phyloP scores from a whole-genome alignment of 495 filamentous ascomycete species.

The Penicillium ochrochloron region DNA sequence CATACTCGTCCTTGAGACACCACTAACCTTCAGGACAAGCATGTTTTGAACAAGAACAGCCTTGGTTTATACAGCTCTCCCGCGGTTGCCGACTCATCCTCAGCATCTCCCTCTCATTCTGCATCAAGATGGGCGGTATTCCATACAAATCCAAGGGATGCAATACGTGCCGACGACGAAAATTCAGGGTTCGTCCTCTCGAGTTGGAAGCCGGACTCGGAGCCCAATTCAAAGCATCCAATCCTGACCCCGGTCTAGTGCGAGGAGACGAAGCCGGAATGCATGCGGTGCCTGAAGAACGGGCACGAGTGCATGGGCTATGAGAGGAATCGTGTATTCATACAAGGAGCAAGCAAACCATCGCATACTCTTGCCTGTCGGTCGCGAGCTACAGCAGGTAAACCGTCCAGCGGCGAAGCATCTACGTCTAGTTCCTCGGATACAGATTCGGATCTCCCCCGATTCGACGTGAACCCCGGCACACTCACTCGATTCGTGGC shows the following conservation, averaged over 20 bases:
- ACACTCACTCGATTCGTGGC: background rate
- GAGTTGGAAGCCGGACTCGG: background rate
- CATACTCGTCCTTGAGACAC: background rate
- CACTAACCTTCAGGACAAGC: background rate
- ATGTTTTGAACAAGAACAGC: background rate
- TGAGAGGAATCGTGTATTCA: constrained; percentile 15
- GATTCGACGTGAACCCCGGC: background rate
- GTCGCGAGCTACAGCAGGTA: background rate
- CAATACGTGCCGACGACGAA: constrained; percentile 33
- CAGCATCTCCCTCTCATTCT: background rate
- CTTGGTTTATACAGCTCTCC: background rate
- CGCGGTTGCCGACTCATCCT: background rate
- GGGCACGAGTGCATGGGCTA: constrained; percentile 26
- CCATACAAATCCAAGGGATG: constrained; percentile 33
- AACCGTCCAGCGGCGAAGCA: background rate
- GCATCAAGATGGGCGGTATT: constrained; percentile 28
- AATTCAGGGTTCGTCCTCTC: constrained; percentile 26
- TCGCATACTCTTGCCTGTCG: constrained; percentile 14
- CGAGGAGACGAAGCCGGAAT: constrained; percentile 32
- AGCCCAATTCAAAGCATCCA: constrained; percentile 17
- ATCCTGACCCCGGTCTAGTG: constrained; percentile 24
- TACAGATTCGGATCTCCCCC: background rate
- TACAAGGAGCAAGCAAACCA: constrained; percentile 18
- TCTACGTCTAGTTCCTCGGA: background rate
- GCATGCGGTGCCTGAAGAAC: constrained; percentile 34